Base-by-base conservation (phyloP, 2,329 filamentous ascomycete species). In the Colletotrichum sp. region DNA sequence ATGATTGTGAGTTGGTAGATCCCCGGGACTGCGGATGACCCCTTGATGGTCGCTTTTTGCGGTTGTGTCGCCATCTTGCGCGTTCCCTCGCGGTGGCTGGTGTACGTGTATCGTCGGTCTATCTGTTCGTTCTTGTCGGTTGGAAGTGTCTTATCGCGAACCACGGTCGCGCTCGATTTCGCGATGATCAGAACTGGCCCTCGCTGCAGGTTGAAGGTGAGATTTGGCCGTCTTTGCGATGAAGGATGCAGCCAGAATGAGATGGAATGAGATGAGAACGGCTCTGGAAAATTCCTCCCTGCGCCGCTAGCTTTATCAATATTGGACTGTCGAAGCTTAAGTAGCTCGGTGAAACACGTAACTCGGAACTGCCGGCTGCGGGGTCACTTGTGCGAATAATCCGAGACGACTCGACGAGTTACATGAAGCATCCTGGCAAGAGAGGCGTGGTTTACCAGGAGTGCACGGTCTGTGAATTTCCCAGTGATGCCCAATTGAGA, bases 1-100 rank as follows among this genome's bases (percentile, higher is more conserved):
- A 81, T 81, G 34, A 86, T 76, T 61, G 80, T 76, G 69, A 85
- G 52, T 55, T 82, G 83, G 78, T 83, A 85, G 56, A 77, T 18
- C 70, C 78, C 76, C 5, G 84, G 84, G 65, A 85, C 68, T 62
- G 79, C 66, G 60, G 80, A 74, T 4, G 78, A 77, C 12, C 80
- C 80, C 24, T 66, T 34, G 12, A 73, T n/a, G 18, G 21, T 62
- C 15, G 34, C 13, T 8, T 8, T 18, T 24, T 34, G 64, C 12
- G 43, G 34, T 26, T 61, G 30, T n/a, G 56, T n/a, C 48, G 65
- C 60, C 34, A 66, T 69, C 8, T 43, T 60, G 48, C 16, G 5
- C 62, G 26, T n/a, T 24, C 12, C 12, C 30, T 38, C 4, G 61
- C 13, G 18, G 32, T 64, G 9, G 7, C 26, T 18, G 24, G 16